A percentile compares a stretch with the other conserved stretches of the same genome.
Evolutionary conservation across 2,329 filamentous ascomycete species (phyloP).

Genomic region (Capronia epimyces): DNA sequence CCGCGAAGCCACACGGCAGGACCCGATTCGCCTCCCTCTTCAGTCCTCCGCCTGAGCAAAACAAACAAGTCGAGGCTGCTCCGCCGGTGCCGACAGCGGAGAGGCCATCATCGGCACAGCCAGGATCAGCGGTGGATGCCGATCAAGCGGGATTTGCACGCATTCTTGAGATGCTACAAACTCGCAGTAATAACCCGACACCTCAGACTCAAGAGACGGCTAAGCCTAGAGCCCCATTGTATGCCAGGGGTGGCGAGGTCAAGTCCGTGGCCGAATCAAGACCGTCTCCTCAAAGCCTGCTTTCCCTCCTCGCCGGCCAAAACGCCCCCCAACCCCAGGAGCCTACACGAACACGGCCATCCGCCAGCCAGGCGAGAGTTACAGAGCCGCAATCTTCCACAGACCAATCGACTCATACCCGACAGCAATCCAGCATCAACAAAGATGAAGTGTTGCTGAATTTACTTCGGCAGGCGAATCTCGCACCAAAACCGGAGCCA

Average conservation of each 20-base stretch:
- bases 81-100: slow-evolving; percentile 31
- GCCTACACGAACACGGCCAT: not conserved
- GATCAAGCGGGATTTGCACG: slow-evolving; percentile 84
- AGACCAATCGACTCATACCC: slow-evolving; percentile 14
- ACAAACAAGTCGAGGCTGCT: slow-evolving; percentile 28
- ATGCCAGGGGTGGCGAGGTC: slow-evolving; percentile 36
- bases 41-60: slow-evolving; percentile 41
- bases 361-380: slow-evolving; percentile 11
- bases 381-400: slow-evolving; percentile 19
- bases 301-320: slow-evolving; percentile 9
- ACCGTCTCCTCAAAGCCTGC: slow-evolving; percentile 5
- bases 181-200: slow-evolving; percentile 42
- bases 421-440: slow-evolving; percentile 22
- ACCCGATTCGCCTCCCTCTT: slow-evolving; percentile 86
- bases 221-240: slow-evolving; percentile 33
- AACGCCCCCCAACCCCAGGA: slow-evolving; percentile 3
- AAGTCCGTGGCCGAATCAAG: slow-evolving; percentile 20
- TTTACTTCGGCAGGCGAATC: slow-evolving; percentile 25
- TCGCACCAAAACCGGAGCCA: slow-evolving; percentile 26
- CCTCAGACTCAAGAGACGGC: slow-evolving; percentile 36
- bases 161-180: slow-evolving; percentile 74
- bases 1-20: slow-evolving; percentile 58
- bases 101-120: slow-evolving; percentile 31
- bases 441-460: slow-evolving; percentile 27
- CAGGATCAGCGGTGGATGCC: slow-evolving; percentile 45